These are phyloP conservation scores for Huiozyma sinensis DNA, from an alignment of 805 yeast genomes.

Conservation along the genomic window DNA sequence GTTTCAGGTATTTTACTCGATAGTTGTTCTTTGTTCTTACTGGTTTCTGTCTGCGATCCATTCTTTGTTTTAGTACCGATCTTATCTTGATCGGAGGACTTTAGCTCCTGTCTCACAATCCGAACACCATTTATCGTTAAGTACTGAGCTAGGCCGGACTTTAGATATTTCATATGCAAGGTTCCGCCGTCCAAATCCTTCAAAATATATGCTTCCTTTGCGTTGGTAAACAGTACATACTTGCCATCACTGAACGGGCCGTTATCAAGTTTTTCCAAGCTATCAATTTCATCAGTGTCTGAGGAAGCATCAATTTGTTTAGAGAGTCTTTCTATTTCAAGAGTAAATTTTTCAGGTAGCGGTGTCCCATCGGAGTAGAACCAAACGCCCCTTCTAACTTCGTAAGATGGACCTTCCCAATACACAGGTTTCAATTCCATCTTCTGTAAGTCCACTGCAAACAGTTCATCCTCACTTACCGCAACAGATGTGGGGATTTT, in stretches of 20 bases:
- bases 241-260: conserved; percentile 8
- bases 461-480: conserved; percentile 75
- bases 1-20: neutral
- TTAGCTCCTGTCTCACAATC: neutral
- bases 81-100: neutral
- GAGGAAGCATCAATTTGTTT: neutral
- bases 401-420: conserved; percentile 84
- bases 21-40: neutral
- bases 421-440: conserved; percentile 57
- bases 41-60: neutral
- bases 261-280: neutral
- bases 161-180: conserved; percentile 28
- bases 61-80: neutral
- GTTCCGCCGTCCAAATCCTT: conserved; percentile 35
- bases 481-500: conserved; percentile 28
- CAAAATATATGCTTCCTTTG: conserved; percentile 36
- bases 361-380: conserved; percentile 51
- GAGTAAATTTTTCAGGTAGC: conserved; percentile 37
- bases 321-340: conserved; percentile 42
- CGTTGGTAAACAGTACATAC: conserved; percentile 30
- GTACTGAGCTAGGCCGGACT: conserved; percentile 25
- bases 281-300: conserved; percentile 1
- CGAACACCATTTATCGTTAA: conserved; percentile 36
- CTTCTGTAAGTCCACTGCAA: conserved; percentile 52
- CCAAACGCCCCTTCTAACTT: conserved; percentile 82